Evolutionary conservation across 1,284 basidiomycete species (phyloP).

Genomic region (Ceratobasidium sp.): DNA sequence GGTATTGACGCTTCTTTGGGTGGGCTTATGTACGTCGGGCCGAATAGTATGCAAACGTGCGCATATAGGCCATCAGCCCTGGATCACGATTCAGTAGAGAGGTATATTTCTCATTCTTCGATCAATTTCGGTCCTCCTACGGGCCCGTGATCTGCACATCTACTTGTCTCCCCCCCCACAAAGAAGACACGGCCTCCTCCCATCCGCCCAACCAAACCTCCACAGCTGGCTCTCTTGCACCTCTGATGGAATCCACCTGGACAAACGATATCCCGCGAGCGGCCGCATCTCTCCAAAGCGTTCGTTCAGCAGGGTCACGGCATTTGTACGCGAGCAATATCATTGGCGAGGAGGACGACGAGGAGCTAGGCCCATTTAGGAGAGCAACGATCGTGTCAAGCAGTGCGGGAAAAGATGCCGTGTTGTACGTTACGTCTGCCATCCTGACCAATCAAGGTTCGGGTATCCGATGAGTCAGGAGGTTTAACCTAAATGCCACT

Average conservation of each 20-base stretch:
- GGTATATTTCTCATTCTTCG: not conserved
- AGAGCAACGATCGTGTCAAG: constrained; percentile 66
- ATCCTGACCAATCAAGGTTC: constrained; percentile 63
- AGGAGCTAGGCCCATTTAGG: constrained; percentile 52
- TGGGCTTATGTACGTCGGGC: too few relatives aligned
- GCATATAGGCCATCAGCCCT: not conserved
- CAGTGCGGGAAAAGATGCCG: constrained; percentile 78
- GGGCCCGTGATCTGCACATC: not conserved
- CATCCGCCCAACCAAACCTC: constrained; percentile 73
- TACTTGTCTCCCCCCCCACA: constrained; percentile 11
- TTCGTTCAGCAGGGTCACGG: constrained; percentile 76
- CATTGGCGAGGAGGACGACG: constrained; percentile 51
- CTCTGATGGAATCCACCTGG: constrained; percentile 64
- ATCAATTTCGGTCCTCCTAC: not conserved
- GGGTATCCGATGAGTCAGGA: not conserved
- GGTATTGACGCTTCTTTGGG: too few relatives aligned
- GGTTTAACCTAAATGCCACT: not conserved
- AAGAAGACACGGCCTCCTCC: constrained; percentile 20
- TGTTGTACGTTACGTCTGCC: constrained; percentile 92
- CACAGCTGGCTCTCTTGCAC: constrained; percentile 68
- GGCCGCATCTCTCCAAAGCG: constrained; percentile 71
- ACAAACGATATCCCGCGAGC: constrained; percentile 64
- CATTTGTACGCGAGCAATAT: constrained; percentile 86
- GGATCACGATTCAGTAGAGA: not conserved
- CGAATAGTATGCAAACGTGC: too few relatives aligned